phyloP scores from a whole-genome alignment of 129 eudicot genomes.

The Chrysanthemum seticuspe region DNA sequence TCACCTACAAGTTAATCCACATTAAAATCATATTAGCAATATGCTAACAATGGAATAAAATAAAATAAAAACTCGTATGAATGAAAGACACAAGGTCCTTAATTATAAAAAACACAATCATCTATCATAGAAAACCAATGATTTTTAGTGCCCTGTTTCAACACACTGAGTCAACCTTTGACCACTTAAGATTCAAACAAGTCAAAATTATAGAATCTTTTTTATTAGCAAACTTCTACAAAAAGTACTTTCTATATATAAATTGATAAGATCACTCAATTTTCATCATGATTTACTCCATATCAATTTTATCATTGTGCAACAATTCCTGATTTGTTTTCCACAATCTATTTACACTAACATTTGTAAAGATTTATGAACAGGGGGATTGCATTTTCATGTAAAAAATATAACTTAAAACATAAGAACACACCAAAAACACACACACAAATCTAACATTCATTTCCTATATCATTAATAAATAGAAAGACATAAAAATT shows the following conservation, averaged over 20 bases:
- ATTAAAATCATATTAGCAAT: background rate
- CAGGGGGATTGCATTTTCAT: no score
- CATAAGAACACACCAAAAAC: no score
- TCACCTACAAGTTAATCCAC: conserved; percentile 39
- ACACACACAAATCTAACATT: no score
- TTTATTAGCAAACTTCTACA: background rate
- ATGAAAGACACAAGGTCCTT: background rate
- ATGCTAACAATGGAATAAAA: background rate
- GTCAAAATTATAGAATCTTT: conserved; percentile 1
- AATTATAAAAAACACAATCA: background rate
- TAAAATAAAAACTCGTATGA: background rate
- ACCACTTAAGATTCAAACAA: conserved; percentile 7
- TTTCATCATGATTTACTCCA: background rate
- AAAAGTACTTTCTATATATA: background rate
- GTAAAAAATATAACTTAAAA: no score
- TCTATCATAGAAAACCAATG: conserved; percentile 1
- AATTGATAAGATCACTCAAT: background rate
- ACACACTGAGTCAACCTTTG: conserved; percentile 13
- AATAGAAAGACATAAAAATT: no score
- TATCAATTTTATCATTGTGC: background rate
- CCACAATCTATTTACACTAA: no score
- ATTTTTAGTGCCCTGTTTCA: background rate
- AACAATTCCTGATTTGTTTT: background rate
- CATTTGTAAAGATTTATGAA: no score
- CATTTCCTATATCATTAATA: no score